Evolutionary conservation across 129 eudicot genomes (phyloP).

Genomic region (Saposhnikovia divaricata): DNA sequence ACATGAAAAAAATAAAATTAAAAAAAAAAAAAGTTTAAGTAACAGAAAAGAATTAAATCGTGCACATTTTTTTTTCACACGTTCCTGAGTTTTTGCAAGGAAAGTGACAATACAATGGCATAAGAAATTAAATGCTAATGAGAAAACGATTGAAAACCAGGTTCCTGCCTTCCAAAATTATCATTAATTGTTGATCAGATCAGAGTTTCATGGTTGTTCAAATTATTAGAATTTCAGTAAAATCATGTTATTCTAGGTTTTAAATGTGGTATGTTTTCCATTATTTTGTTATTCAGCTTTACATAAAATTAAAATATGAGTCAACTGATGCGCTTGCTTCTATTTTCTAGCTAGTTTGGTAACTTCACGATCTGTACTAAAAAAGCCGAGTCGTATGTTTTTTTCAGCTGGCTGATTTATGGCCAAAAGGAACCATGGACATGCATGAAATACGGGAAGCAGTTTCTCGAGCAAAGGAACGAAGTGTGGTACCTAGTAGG

Average conservation of each 20-base stretch:
- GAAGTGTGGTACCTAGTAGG: not conserved
- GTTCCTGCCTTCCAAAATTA: not conserved
- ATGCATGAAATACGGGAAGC: constrained; percentile 1
- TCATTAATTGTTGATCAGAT: no score
- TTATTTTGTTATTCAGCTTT: not conserved
- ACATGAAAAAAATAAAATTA: no score
- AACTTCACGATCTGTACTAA: not conserved
- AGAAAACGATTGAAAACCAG: not conserved
- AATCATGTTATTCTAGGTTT: not conserved
- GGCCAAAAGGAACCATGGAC: constrained; percentile 8
- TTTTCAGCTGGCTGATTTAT: not conserved
- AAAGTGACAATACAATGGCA: no score
- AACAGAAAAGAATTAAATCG: no score
- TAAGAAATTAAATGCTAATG: not conserved
- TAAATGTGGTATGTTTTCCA: not conserved
- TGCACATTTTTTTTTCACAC: no score
- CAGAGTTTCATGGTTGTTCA: no score
- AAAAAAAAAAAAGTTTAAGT: no score
- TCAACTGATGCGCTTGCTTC: not conserved
- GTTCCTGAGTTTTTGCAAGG: no score
- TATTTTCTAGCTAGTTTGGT: not conserved
- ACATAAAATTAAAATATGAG: not conserved
- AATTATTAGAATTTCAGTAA: no score
- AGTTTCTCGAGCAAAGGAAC: not conserved
- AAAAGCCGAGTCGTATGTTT: not conserved